Percentiles rank a stretch among this genome's conserved stretches.
phyloP scores from a whole-genome alignment of 805 yeast species.

The Pichia californica region DNA sequence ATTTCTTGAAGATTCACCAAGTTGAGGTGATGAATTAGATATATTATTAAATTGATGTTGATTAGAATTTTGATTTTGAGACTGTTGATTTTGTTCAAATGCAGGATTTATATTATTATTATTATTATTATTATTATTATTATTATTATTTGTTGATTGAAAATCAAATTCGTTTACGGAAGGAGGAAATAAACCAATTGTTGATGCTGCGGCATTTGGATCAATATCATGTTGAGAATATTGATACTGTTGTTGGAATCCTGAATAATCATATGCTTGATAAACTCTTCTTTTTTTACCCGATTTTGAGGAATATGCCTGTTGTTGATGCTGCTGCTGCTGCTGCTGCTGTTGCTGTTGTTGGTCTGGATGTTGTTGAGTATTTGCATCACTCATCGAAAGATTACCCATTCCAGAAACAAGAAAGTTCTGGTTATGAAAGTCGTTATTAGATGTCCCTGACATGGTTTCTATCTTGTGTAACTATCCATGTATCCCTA shows the following conservation, averaged over 20 bases:
- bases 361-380: neutral
- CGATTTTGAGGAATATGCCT: neutral
- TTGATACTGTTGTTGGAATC: neutral
- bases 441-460: neutral
- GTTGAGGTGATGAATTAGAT: no score
- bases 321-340: neutral
- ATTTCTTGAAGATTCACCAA: no score
- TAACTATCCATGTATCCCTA: neutral
- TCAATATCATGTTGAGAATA: constrained; percentile 17
- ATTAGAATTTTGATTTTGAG: no score
- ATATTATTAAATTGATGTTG: no score
- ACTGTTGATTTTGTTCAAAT: no score
- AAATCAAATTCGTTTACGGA: neutral
- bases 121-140: neutral
- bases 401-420: constrained; percentile 14
- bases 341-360: neutral
- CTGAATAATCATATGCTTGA: constrained; percentile 24
- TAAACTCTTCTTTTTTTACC: constrained; percentile 20
- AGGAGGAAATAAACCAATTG: constrained; percentile 22
- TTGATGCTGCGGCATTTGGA: constrained; percentile 29
- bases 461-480: constrained; percentile 2
- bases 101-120: no score
- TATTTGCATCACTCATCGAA: neutral
- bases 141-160: neutral
- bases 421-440: constrained; percentile 11